These are phyloP conservation scores for Yamadazyma dendronema DNA, from an alignment of 1,139 yeast species.

Conservation along the genomic window DNA sequence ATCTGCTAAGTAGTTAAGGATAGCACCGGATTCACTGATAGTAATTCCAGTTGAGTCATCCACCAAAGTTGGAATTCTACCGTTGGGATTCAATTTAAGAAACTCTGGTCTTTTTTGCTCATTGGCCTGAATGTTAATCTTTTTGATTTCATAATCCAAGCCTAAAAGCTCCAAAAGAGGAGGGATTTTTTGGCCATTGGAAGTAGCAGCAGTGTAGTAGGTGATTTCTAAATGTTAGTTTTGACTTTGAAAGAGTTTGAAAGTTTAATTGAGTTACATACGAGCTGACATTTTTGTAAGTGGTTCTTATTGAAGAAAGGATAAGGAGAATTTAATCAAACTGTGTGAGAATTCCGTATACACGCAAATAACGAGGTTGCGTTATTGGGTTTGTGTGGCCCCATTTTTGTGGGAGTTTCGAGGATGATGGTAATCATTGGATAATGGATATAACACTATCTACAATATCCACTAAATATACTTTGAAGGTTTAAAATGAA, in stretches of 20 bases:
- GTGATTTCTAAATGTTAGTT: constrained; percentile 7
- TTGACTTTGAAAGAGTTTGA: neutral
- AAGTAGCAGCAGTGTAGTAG: constrained; percentile 47
- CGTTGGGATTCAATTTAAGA: constrained; percentile 55
- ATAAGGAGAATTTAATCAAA: too few species aligned
- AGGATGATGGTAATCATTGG: too few species aligned
- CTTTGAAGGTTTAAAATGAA: too few species aligned
- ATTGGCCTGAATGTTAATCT: constrained; percentile 37
- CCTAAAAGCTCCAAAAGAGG: constrained; percentile 48
- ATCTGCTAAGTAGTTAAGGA: constrained; percentile 53
- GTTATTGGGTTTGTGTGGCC: too few species aligned
- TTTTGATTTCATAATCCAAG: constrained; percentile 44
- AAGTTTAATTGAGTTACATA: constrained; percentile 50
- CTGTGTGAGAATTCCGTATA: too few species aligned
- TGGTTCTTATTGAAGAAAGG: too few species aligned
- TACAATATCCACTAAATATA: too few species aligned
- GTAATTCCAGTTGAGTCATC: constrained; percentile 44
- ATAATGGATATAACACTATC: too few species aligned
- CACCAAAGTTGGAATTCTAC: constrained; percentile 59
- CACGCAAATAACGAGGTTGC: too few species aligned
- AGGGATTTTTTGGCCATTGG: constrained; percentile 56
- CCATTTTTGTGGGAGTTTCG: too few species aligned
- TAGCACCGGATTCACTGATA: constrained; percentile 61
- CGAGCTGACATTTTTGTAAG: neutral
- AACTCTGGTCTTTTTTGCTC: constrained; percentile 53